Evolutionary conservation across 2,329 filamentous ascomycete genomes (phyloP).

Genomic region (Neophaeococcomyces mojaviensis): DNA sequence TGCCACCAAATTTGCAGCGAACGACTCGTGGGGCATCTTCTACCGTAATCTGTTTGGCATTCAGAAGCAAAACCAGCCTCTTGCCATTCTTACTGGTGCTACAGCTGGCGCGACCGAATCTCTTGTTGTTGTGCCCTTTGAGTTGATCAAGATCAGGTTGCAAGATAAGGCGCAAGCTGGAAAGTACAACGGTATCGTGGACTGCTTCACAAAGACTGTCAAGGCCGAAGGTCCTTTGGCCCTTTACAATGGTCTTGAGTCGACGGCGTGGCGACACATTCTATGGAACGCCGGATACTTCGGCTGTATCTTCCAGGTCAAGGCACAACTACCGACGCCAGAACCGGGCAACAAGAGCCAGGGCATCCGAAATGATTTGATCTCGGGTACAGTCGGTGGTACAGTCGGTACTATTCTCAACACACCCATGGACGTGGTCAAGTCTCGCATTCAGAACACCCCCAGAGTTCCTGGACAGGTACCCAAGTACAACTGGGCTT

Average conservation of each 20-base stretch:
- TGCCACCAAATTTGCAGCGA: constrained; percentile 97
- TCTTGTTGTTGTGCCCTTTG: constrained; percentile 96
- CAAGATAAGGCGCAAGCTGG: constrained; percentile 90
- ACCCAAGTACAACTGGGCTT: constrained; percentile 99
- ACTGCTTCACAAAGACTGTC: constrained; percentile 60
- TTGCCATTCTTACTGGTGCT: constrained; percentile 88
- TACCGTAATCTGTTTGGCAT: constrained; percentile 82
- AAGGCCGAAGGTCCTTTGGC: constrained; percentile 75
- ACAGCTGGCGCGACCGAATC: constrained; percentile 91
- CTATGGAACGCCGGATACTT: constrained; percentile 96
- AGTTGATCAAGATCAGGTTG: constrained; percentile 95
- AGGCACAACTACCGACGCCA: constrained; percentile 71
- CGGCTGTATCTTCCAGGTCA: constrained; percentile 96
- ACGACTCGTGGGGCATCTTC: constrained; percentile 95
- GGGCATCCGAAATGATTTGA: constrained; percentile 78
- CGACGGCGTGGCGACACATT: constrained; percentile 90
- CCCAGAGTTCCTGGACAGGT: constrained; percentile 69
- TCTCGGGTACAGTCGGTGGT: constrained; percentile 80
- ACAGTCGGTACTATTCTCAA: constrained; percentile 88
- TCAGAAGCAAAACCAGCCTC: constrained; percentile 79
- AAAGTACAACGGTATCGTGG: constrained; percentile 52
- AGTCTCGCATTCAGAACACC: constrained; percentile 94
- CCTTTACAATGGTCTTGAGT: constrained; percentile 94
- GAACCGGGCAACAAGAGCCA: constrained; percentile 61
- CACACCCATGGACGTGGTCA: constrained; percentile 95